Percentiles rank a stretch among this genome's conserved stretches.
Evolutionary conservation across 164 flowering plant species (phyloP).

Genomic region (Cinnamomum chago): DNA sequence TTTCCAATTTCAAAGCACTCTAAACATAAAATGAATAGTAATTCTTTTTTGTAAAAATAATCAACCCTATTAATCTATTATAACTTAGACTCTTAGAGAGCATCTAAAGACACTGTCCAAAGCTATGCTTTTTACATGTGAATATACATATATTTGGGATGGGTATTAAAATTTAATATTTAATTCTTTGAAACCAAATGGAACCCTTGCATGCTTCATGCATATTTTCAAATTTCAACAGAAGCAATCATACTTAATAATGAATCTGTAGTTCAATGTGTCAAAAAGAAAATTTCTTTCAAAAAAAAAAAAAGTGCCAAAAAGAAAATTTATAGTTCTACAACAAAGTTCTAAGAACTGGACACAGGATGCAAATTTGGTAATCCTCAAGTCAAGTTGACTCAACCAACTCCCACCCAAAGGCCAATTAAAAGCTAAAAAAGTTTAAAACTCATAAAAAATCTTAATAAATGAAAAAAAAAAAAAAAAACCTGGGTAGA

Average conservation of each 20-base stretch:
- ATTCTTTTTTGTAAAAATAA: not conserved
- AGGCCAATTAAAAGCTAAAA: too few species aligned
- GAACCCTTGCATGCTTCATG: constrained; percentile 2
- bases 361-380: too few species aligned
- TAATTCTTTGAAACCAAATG: not conserved
- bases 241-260: not conserved
- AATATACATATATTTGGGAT: too few species aligned
- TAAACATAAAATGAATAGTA: not conserved
- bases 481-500: too few species aligned
- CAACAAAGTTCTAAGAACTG: too few species aligned
- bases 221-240: not conserved
- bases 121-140: not conserved
- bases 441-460: too few species aligned
- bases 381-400: too few species aligned
- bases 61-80: not conserved
- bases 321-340: too few species aligned
- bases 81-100: not conserved
- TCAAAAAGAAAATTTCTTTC: too few species aligned
- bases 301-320: too few species aligned
- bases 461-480: too few species aligned
- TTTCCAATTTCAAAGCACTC: not conserved
- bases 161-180: not conserved
- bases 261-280: not conserved
- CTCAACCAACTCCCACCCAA: too few species aligned
- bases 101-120: not conserved